These are phyloP conservation scores for Globisporangium acanthophoron DNA, from an alignment of 352 stramenopile genomes.

Conservation along the genomic window DNA sequence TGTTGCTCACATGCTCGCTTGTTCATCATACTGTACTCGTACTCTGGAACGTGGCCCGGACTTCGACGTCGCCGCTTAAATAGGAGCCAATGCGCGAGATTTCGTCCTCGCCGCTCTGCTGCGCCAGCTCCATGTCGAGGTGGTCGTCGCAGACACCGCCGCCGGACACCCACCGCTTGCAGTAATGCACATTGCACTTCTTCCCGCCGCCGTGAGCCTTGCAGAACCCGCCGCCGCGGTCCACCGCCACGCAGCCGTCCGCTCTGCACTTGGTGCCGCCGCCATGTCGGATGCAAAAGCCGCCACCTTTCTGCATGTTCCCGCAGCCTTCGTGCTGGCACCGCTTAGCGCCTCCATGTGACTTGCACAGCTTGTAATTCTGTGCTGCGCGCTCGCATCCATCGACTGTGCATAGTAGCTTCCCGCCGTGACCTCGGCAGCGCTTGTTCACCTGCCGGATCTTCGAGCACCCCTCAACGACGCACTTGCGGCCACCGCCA, in stretches of 20 bases:
- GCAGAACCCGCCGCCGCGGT: constrained; percentile 78
- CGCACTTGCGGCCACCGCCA: constrained; percentile 75
- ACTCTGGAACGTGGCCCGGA: background rate
- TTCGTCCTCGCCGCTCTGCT: constrained; percentile 48
- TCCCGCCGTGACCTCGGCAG: constrained; percentile 76
- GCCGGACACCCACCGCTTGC: constrained; percentile 78
- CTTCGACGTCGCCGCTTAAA: constrained; percentile 41
- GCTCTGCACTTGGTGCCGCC: constrained; percentile 71
- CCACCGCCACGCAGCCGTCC: constrained; percentile 55
- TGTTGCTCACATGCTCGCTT: background rate
- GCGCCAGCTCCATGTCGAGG: constrained; percentile 51
- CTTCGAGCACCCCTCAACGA: constrained; percentile 81
- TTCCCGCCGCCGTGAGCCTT: constrained; percentile 82
- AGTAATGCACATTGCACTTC: constrained; percentile 63
- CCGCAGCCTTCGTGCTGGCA: constrained; percentile 69
- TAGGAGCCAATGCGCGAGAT: constrained; percentile 55
- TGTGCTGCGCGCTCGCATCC: constrained; percentile 78
- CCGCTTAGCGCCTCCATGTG: constrained; percentile 67
- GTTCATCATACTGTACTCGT: background rate
- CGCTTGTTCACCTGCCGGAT: constrained; percentile 84
- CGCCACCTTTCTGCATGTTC: constrained; percentile 84
- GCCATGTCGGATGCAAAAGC: constrained; percentile 79
- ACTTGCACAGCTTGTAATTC: constrained; percentile 80
- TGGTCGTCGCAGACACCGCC: constrained; percentile 72
- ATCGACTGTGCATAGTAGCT: constrained; percentile 68